A percentile compares a stretch with the other conserved stretches of the same genome.
These are phyloP conservation scores for Centrapalus pauciflorus DNA, from an alignment of 129 eudicot species.

Conservation along the genomic window DNA sequence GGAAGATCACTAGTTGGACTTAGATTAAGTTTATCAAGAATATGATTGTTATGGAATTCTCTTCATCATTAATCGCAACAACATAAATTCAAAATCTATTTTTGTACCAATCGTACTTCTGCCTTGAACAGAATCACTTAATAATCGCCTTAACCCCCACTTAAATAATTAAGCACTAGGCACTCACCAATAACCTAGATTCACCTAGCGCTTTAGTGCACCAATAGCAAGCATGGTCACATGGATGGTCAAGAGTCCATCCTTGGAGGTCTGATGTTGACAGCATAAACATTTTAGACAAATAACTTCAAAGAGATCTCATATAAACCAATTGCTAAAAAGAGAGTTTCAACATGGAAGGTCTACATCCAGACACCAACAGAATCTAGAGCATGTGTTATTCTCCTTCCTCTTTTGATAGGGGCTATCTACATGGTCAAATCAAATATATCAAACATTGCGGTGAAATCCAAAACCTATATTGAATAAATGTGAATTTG, in stretches of 20 bases:
- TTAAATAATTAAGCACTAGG: background rate
- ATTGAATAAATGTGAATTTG: background rate
- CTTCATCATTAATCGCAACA: no score
- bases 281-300: background rate
- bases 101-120: background rate
- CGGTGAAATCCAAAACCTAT: background rate
- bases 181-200: background rate
- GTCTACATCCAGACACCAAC: background rate
- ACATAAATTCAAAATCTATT: no score
- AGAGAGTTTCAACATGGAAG: background rate
- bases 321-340: background rate
- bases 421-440: background rate
- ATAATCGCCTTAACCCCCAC: background rate
- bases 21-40: background rate
- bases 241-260: background rate
- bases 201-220: background rate
- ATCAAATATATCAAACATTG: background rate
- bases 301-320: background rate
- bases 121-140: background rate
- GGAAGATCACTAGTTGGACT: background rate
- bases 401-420: background rate
- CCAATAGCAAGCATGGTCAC: background rate
- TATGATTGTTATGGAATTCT: no score
- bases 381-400: background rate
- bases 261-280: background rate